phyloP scores from a whole-genome alignment of 495 filamentous ascomycete genomes.

The Collariella sp. region DNA sequence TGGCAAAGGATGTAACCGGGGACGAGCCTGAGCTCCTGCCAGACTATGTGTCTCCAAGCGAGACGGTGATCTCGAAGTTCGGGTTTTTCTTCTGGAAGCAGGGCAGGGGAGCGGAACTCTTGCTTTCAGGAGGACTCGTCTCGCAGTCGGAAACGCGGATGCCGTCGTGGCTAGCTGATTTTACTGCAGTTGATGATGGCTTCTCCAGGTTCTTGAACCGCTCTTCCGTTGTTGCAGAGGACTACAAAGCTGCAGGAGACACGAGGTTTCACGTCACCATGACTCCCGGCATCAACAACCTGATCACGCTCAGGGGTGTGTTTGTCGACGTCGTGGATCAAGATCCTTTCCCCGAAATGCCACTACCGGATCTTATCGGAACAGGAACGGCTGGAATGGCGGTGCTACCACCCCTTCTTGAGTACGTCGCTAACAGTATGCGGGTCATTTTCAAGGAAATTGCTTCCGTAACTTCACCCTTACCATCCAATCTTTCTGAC shows the following conservation, averaged over 20 bases:
- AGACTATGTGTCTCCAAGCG: neutral
- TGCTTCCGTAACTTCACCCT: neutral
- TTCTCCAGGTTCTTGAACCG: neutral
- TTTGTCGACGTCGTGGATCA: neutral
- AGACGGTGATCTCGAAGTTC: neutral
- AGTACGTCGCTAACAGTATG: neutral
- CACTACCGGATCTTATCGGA: too few species aligned
- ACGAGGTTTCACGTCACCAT: neutral
- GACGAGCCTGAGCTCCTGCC: neutral
- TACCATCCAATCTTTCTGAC: neutral
- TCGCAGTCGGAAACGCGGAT: neutral
- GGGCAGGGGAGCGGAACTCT: neutral
- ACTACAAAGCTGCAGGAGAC: neutral
- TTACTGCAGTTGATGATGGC: neutral
- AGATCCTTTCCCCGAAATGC: neutral
- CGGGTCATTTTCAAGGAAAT: neutral
- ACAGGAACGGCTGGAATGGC: too few species aligned
- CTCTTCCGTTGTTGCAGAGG: neutral
- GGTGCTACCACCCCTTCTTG: neutral
- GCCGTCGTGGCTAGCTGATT: neutral
- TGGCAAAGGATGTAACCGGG: neutral
- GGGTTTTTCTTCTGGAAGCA: neutral
- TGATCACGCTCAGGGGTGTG: neutral
- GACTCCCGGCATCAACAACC: neutral
- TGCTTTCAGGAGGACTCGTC: neutral